Conservation (phyloP, 2,329 filamentous ascomycete genomes). For the Neonectria punicea region DNA sequence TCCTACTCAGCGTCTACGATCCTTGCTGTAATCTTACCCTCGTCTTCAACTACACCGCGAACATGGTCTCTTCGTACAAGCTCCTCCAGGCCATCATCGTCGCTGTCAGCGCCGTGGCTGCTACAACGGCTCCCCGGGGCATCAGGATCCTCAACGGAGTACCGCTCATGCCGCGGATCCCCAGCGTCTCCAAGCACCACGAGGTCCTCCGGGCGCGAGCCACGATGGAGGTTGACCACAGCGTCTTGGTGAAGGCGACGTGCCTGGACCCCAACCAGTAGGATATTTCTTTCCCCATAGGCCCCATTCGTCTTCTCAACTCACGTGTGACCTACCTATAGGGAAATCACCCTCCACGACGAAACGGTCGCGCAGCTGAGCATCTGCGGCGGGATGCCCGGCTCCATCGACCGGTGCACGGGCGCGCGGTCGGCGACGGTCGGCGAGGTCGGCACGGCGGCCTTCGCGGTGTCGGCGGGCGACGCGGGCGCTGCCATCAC, state of each 20-base stretch:
- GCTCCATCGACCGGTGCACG: constrained; percentile 54
- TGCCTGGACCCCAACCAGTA: constrained; percentile 56
- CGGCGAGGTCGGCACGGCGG: constrained; percentile 58
- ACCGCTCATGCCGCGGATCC: constrained; percentile 46
- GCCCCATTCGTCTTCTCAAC: not conserved
- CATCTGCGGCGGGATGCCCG: constrained; percentile 64
- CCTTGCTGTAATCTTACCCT: not conserved
- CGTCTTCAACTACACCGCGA: constrained; percentile 9
- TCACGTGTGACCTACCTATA: constrained; percentile 2
- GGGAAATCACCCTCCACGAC: constrained; percentile 60
- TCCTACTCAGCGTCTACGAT: not conserved
- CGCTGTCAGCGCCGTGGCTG: constrained; percentile 44
- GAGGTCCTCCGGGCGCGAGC: constrained; percentile 56
- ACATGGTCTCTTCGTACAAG: constrained; percentile 47
- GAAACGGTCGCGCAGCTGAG: constrained; percentile 58
- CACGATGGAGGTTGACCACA: constrained; percentile 51
- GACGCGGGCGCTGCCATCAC: constrained; percentile 59
- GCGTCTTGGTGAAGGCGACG: constrained; percentile 52
- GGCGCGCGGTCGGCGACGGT: constrained; percentile 56
- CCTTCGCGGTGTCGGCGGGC: constrained; percentile 58
- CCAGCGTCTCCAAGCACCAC: constrained; percentile 55
- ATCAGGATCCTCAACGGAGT: constrained; percentile 36
- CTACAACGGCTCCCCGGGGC: constrained; percentile 46
- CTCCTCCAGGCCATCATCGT: constrained; percentile 47
- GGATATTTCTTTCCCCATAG: not conserved